Conservation (phyloP, 257 asterid species). For the Orobanche coerulescens region DNA sequence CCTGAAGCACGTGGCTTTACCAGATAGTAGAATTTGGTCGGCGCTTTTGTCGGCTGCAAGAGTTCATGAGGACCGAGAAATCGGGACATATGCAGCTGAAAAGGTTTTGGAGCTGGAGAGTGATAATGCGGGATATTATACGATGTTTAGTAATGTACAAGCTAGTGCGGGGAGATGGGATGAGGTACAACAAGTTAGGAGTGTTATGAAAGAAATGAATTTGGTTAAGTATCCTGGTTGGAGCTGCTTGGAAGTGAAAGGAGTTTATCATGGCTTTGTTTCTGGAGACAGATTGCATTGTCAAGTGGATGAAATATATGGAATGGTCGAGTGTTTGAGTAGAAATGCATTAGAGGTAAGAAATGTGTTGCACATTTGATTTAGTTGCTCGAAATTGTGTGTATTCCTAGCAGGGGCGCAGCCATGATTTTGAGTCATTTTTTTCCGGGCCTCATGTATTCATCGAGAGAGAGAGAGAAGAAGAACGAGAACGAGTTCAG, state of each 20-base stretch:
- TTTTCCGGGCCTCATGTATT: too few relatives aligned
- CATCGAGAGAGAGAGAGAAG: too few relatives aligned
- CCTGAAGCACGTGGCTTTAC: slow-evolving; percentile 26
- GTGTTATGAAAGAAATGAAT: slow-evolving; percentile 28
- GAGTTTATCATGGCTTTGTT: slow-evolving; percentile 32
- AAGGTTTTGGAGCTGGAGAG: slow-evolving; percentile 30
- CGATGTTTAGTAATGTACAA: slow-evolving; percentile 31
- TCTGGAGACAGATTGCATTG: slow-evolving; percentile 37
- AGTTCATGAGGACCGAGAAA: slow-evolving; percentile 22
- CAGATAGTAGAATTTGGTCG: slow-evolving; percentile 42
- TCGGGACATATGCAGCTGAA: slow-evolving; percentile 29
- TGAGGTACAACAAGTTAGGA: slow-evolving; percentile 36
- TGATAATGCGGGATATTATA: slow-evolving; percentile 33
- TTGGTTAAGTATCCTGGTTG: slow-evolving; percentile 42
- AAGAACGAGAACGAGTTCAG: too few relatives aligned
- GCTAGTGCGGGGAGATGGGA: slow-evolving; percentile 36
- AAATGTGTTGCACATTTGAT: neutral
- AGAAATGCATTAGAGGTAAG: slow-evolving; percentile 15
- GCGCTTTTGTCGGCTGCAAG: slow-evolving; percentile 42
- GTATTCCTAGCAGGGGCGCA: too few relatives aligned
- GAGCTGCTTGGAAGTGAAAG: slow-evolving; percentile 40
- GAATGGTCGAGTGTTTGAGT: slow-evolving; percentile 21
- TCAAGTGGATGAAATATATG: slow-evolving; percentile 21
- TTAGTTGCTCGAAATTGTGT: too few relatives aligned
- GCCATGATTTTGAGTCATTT: too few relatives aligned